Evolutionary conservation across 306 rosid genomes (phyloP).

Genomic region (Cucurbita moschata): DNA sequence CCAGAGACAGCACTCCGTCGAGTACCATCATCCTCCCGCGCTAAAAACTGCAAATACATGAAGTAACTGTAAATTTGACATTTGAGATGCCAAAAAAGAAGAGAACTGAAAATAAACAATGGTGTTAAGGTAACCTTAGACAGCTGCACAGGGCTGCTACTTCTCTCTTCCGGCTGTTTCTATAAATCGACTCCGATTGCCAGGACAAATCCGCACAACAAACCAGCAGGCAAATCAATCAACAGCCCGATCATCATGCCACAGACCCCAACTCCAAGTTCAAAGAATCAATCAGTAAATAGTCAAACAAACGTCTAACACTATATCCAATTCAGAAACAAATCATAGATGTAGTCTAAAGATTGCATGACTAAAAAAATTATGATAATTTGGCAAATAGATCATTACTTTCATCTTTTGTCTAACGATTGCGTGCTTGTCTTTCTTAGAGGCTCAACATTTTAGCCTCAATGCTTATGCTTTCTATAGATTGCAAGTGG

Average conservation of each 20-base stretch:
- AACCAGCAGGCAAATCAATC: constrained; percentile 65
- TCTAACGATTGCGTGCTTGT: not conserved
- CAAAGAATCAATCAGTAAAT: constrained; percentile 69
- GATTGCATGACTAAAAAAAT: not conserved
- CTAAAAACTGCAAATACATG: constrained; percentile 47
- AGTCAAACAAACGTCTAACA: constrained; percentile 57
- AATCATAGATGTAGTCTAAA: not conserved
- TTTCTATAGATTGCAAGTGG: not conserved
- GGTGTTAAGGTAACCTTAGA: constrained; percentile 51
- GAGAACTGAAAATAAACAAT: not conserved
- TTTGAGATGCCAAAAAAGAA: not conserved
- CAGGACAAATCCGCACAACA: constrained; percentile 58
- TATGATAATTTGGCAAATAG: not conserved
- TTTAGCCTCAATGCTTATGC: not conserved
- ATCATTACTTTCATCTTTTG: not conserved
- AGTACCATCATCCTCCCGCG: constrained; percentile 66
- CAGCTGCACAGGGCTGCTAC: constrained; percentile 78
- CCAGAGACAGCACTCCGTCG: constrained; percentile 98
- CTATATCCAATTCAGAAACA: not conserved
- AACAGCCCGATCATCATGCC: constrained; percentile 52
- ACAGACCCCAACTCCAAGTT: constrained; percentile 98
- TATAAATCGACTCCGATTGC: constrained; percentile 76
- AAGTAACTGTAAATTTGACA: not conserved
- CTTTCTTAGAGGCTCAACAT: not conserved
- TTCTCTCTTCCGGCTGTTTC: constrained; percentile 68